Evolutionary conservation across 164 flowering plant genomes (phyloP).

Genomic region (Chimonanthus salicifolius): DNA sequence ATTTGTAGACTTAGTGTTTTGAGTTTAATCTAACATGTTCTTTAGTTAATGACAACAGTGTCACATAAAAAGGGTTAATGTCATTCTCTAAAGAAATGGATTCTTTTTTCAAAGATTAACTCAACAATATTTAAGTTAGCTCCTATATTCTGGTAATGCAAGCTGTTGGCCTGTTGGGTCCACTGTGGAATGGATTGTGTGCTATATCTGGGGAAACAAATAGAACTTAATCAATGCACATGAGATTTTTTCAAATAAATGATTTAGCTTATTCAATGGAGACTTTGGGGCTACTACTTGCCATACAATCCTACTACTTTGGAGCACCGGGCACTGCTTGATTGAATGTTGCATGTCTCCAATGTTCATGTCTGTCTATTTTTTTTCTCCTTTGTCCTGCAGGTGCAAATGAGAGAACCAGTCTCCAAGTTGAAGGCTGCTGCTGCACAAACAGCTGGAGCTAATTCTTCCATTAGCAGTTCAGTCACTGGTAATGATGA

Average conservation of each 20-base stretch:
- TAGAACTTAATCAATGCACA: not conserved
- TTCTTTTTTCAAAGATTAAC: not conserved
- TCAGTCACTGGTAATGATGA: conserved; percentile 45
- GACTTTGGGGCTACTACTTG: too few species aligned
- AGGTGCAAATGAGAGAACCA: conserved; percentile 77
- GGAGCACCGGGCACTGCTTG: too few species aligned
- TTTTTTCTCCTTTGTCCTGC: conserved; percentile 9
- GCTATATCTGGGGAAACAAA: not conserved
- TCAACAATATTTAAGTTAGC: not conserved
- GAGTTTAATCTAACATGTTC: not conserved
- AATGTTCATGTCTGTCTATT: not conserved
- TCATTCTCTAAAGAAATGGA: not conserved
- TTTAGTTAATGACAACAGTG: not conserved
- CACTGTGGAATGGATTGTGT: not conserved
- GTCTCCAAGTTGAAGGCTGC: conserved; percentile 59
- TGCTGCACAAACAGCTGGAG: conserved; percentile 36
- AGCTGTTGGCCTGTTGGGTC: not conserved
- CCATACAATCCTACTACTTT: too few species aligned
- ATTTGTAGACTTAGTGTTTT: not conserved
- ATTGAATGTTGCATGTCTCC: too few species aligned
- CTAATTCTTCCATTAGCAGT: conserved; percentile 22
- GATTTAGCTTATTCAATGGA: too few species aligned
- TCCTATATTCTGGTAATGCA: not conserved
- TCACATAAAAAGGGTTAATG: not conserved
- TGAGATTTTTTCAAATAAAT: not conserved